phyloP scores from a whole-genome alignment of 164 flowering plant species.

The Annona cherimola region DNA sequence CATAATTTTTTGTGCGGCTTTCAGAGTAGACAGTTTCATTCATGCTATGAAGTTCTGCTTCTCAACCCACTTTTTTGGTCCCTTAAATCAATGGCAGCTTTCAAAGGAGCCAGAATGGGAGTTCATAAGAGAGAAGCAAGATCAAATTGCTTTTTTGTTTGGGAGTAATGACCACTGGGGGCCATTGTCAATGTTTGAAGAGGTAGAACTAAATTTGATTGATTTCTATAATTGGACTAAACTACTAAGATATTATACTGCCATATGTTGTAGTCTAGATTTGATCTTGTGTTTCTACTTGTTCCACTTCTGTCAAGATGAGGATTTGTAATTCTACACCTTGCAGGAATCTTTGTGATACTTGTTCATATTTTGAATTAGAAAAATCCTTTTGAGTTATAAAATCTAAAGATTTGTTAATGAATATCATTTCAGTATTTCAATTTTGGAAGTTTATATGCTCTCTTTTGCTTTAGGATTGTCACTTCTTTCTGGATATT shows the following conservation, averaged over 20 bases:
- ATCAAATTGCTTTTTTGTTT: conserved; percentile 63
- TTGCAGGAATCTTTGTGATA: no score
- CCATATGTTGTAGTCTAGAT: background rate
- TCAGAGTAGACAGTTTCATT: background rate
- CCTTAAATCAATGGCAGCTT: conserved; percentile 38
- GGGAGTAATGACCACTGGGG: conserved; percentile 97
- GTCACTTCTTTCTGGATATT: no score
- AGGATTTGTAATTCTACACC: no score
- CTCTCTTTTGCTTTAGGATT: no score
- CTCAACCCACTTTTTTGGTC: background rate
- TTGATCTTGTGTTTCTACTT: background rate
- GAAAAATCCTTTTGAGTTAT: no score
- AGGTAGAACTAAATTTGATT: conserved; percentile 39
- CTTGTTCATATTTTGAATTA: no score
- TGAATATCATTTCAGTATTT: no score
- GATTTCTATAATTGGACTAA: background rate
- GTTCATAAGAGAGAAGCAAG: conserved; percentile 50
- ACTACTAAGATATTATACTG: background rate
- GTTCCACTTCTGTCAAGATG: background rate
- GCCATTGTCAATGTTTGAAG: conserved; percentile 71
- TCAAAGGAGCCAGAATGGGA: conserved; percentile 72
- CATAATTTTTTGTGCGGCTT: background rate
- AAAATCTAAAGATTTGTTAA: no score
- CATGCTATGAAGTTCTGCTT: background rate
- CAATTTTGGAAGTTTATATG: no score